Conservation (phyloP, 1,284 basidiomycete genomes). For the Fomitopsis pinicola region DNA sequence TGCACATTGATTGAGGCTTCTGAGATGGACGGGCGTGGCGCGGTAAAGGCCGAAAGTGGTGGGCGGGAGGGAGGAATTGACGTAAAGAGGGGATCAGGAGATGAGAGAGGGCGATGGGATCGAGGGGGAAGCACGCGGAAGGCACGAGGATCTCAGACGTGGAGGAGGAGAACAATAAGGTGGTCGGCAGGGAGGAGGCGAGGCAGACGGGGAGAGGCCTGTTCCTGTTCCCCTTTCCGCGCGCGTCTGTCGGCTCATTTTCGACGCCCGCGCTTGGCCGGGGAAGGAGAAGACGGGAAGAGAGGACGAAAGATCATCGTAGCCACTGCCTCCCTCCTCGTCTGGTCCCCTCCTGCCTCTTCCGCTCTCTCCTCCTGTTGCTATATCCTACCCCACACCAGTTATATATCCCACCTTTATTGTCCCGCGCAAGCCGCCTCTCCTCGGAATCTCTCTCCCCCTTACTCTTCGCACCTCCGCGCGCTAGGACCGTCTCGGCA, state of each 20-base stretch:
- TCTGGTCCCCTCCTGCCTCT: background rate
- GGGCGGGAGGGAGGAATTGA: background rate
- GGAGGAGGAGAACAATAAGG: constrained; percentile 10
- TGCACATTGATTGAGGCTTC: background rate
- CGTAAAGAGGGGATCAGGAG: background rate
- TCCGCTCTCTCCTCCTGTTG: background rate
- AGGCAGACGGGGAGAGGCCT: background rate
- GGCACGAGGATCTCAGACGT: constrained; percentile 10
- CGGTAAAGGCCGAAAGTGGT: background rate
- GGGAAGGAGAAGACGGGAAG: no score
- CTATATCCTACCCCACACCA: background rate
- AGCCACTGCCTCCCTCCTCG: background rate
- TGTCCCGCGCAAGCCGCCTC: constrained; percentile 1
- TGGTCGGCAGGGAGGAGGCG: constrained; percentile 2
- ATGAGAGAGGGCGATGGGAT: background rate
- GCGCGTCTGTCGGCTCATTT: constrained; percentile 3
- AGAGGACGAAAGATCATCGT: no score
- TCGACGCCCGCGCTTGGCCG: background rate
- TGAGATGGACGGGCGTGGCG: background rate
- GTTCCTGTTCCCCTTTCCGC: background rate
- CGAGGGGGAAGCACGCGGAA: constrained; percentile 1
- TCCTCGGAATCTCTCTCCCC: background rate
- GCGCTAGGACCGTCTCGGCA: background rate
- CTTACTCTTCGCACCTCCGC: background rate
- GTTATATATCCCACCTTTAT: constrained; percentile 1